These are phyloP conservation scores for Lablab purpureus DNA, from an alignment of 306 rosid species.

Conservation along the genomic window DNA sequence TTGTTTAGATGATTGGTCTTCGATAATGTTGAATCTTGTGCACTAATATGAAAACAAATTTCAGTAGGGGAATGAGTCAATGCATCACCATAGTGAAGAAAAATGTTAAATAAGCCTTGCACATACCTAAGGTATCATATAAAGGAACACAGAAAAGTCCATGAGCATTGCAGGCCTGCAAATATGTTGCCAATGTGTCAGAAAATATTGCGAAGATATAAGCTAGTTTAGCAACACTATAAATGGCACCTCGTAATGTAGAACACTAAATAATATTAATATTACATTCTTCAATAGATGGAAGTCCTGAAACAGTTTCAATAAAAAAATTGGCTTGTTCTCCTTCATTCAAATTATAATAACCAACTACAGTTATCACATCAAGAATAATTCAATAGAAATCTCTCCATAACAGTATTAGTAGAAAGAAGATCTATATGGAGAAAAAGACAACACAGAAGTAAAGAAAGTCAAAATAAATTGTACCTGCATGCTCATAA, in stretches of 20 bases:
- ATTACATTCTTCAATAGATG: background rate
- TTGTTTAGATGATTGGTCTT: background rate
- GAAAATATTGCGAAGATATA: slow-evolving; percentile 29
- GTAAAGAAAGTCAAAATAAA: slow-evolving; percentile 17
- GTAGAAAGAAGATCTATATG: background rate
- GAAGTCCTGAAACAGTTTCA: slow-evolving; percentile 15
- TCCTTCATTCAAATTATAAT: slow-evolving; percentile 2
- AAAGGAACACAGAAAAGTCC: slow-evolving; percentile 92
- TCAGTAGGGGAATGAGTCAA: slow-evolving; percentile 4
- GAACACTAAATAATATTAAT: slow-evolving; percentile 22
- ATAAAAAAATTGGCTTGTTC: slow-evolving; percentile 1
- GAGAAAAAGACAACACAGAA: slow-evolving; percentile 2
- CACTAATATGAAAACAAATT: background rate
- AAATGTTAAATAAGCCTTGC: slow-evolving; percentile 42
- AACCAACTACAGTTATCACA: background rate
- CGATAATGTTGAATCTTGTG: background rate
- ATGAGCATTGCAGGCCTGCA: slow-evolving; percentile 98
- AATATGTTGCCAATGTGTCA: slow-evolving; percentile 39
- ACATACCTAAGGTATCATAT: slow-evolving; percentile 86
- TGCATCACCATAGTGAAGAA: slow-evolving; percentile 32
- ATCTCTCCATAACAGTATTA: slow-evolving; percentile 10
- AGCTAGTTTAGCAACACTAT: slow-evolving; percentile 15
- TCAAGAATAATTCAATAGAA: slow-evolving; percentile 23
- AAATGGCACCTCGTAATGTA: background rate
- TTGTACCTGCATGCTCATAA: slow-evolving; percentile 90